These are phyloP conservation scores for Incumbomyces lentus DNA, from an alignment of 2,329 filamentous ascomycete species.

Conservation along the genomic window DNA sequence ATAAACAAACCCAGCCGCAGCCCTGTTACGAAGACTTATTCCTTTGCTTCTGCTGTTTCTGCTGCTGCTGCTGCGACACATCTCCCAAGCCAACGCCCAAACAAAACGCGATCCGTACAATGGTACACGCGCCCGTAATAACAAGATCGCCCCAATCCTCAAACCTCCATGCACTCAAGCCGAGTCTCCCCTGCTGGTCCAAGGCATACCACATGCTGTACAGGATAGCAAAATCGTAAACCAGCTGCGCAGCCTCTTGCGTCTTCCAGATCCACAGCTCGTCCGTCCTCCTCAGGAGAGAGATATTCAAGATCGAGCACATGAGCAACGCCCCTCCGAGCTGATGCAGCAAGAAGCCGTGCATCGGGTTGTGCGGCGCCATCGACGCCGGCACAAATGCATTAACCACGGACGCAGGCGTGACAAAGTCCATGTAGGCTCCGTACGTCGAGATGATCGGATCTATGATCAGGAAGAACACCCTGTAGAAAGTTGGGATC, in stretches of 20 bases:
- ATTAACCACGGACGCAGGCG: not conserved
- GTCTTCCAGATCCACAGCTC: not conserved
- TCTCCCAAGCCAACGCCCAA: not conserved
- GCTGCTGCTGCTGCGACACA: no score
- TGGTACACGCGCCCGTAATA: not conserved
- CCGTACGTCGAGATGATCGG: not conserved
- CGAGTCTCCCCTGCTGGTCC: not conserved
- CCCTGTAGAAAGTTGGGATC: constrained; percentile 2
- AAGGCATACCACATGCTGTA: not conserved
- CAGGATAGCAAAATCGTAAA: not conserved
- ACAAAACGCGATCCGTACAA: not conserved
- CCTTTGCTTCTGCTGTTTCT: no score
- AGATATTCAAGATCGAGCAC: not conserved
- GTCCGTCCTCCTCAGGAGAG: not conserved
- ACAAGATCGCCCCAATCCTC: not conserved
- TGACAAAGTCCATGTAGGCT: not conserved
- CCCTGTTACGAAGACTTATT: not conserved
- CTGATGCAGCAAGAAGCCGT: not conserved
- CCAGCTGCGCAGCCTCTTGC: not conserved
- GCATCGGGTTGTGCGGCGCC: not conserved
- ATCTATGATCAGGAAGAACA: not conserved
- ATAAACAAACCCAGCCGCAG: no score
- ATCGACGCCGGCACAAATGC: not conserved
- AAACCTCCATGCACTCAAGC: not conserved
- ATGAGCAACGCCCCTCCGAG: not conserved